Base-by-base conservation (phyloP, 768 basidiomycete species). In the Cantharellus anzutake region DNA sequence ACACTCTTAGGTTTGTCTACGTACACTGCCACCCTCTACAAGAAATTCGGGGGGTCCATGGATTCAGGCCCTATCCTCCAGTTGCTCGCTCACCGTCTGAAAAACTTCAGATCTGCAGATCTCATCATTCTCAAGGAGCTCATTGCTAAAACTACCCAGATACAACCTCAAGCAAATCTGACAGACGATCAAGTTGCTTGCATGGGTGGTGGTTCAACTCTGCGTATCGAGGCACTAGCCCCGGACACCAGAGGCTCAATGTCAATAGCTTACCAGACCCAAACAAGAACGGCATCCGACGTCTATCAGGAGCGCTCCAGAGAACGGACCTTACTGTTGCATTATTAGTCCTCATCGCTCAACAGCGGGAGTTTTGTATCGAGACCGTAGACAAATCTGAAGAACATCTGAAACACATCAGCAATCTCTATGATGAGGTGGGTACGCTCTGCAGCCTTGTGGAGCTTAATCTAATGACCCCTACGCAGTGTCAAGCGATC, bases 91-190 rank as follows among this genome's bases (percentile, higher is more conserved):
- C 89, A 98, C 67, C 91, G 93, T 67, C 75, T 98, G 39, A 80
- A 85, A 67, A 80, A 80, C 52, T 83, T 82, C 41, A 82, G 90
- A 67, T 80, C 87, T 1, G 83, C 86, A 5, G 92, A 98, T 66
- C 82, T 97, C 51, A 78, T 92, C 29, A 86, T 98, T 34, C 75
- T 99, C n/a, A 80, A 85, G 40, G 91, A 94, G 66, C 73, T 99
- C 57, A 89, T 98, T 57, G 85, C 82, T 78, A 88, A 90, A 68
- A 94, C 97, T 90, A 85, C 91, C 3, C 91, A 87, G 2, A 88
- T 96, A 61, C 85, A 94, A 66, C 89, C 91, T 2, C 73, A 96
- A 57, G 87, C 89, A 0, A 91, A 83, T 68, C 73, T 97, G 42
- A 87, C 91, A 0, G 90, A 96, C 62, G 75, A 82, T 0, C 93